These are phyloP conservation scores for Mycena alexandri DNA, from an alignment of 768 basidiomycete genomes.

Conservation along the genomic window DNA sequence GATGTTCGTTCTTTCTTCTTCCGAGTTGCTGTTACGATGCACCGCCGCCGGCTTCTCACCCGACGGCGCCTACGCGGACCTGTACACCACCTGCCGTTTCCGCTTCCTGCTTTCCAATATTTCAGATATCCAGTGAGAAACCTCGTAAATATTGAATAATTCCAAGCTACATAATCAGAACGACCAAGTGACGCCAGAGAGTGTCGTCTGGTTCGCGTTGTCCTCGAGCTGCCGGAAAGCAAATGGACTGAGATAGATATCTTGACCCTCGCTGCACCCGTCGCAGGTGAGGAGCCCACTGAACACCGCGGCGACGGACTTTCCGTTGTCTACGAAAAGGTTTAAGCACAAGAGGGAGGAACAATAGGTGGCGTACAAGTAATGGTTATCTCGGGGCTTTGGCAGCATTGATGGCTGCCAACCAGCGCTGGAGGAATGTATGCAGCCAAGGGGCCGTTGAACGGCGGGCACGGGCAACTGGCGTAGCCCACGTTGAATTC, in stretches of 20 bases:
- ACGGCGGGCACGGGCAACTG: constrained; percentile 13
- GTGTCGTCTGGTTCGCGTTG: constrained; percentile 19
- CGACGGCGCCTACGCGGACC: constrained; percentile 2
- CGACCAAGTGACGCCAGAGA: constrained; percentile 17
- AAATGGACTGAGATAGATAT: constrained; percentile 18
- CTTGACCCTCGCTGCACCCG: constrained; percentile 13
- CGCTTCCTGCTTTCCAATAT: constrained; percentile 38
- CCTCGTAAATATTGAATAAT: too few species aligned
- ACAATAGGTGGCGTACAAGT: constrained; percentile 4
- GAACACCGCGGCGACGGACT: constrained; percentile 18
- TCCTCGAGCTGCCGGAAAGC: constrained; percentile 14
- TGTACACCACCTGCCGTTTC: constrained; percentile 22
- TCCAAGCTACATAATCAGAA: constrained; percentile 15
- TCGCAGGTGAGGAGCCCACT: constrained; percentile 19
- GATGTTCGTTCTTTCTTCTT: constrained; percentile 13
- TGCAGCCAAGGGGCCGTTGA: constrained; percentile 16
- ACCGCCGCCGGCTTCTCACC: constrained; percentile 8
- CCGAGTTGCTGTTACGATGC: constrained; percentile 1
- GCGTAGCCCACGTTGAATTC: constrained; percentile 14
- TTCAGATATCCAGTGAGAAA: constrained; percentile 4
- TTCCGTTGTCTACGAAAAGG: constrained; percentile 10
- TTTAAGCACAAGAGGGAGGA: constrained; percentile 10
- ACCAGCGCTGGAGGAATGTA: constrained; percentile 17
- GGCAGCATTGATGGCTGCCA: constrained; percentile 14
- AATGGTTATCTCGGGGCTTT: constrained; percentile 14